Base-by-base conservation (phyloP, 768 basidiomycete genomes). In the Tylopilus cervinicoccineus region DNA sequence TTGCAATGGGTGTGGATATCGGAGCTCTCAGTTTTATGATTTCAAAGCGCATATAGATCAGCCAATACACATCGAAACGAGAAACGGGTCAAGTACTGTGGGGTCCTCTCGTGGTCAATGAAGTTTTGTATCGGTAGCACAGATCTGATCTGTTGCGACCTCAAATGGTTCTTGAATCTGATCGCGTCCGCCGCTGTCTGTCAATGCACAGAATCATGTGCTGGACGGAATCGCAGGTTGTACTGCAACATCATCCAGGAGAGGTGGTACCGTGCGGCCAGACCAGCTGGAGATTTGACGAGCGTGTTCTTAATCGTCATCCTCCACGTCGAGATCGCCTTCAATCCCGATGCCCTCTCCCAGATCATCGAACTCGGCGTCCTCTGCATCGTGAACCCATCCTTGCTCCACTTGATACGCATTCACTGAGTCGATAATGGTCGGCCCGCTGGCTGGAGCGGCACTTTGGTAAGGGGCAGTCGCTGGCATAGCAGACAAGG, bases 331-430 rank as follows among this genome's bases (percentile, higher is more conserved):
- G 43, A 88, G 70, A 61, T 88, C 84, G 5, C 83, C 86, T 61
- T 87, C 83, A 2, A 86, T 66, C 10, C 84, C 84, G 9, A 65
- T 73, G 6, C 86, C 86, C 50, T 82, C 81, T 1, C 83, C 86
- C 5, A 69, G 67, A 56, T 87, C 84, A 47, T 86, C 84, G 48
- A 82, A 86, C 6, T 76, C 70, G 16, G 71, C 65, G n/a, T 80
- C 80, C 34, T 79, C 77, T 24, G 62, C 71, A 17, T 72, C 72
- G 28, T 69, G 61, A 9, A 60, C 61, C 68, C 62, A 64, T 27
- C n/a, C 51, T 43, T 64, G 64, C 12, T 62, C 60, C 36, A 63
- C 54, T 19, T 63, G 59, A 24, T 53, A 50, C 10, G 54, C 42
- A n/a, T 57, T 45, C 26, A 54, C 39, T 33, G 45, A 47, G 31